Evolutionary conservation across 345 rosid genomes (phyloP).

Genomic region (Microthlaspi erraticum): DNA sequence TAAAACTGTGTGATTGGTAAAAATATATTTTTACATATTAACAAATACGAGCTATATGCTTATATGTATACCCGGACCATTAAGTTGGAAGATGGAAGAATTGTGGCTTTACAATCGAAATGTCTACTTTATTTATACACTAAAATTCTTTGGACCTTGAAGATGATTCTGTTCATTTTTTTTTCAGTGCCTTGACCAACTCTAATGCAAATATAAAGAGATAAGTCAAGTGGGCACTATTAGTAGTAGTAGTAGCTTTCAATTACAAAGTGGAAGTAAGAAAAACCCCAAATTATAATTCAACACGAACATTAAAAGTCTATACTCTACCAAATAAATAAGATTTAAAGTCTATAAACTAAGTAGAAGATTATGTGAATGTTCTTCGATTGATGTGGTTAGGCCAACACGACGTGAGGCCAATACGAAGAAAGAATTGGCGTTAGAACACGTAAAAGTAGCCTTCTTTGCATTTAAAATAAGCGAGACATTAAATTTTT

Average conservation of each 20-base stretch:
- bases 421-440: slow-evolving; percentile 46
- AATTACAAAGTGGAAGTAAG: slow-evolving; percentile 25
- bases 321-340: neutral
- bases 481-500: slow-evolving; percentile 3
- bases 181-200: slow-evolving; percentile 25
- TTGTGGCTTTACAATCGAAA: slow-evolving; percentile 1
- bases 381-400: slow-evolving; percentile 47
- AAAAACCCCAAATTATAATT: neutral
- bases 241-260: slow-evolving; percentile 30
- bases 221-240: slow-evolving; percentile 29
- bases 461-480: slow-evolving; percentile 42
- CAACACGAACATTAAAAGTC: slow-evolving; percentile 18
- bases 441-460: slow-evolving; percentile 57
- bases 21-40: no score
- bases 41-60: no score
- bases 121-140: slow-evolving; percentile 32
- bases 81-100: slow-evolving; percentile 19
- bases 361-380: slow-evolving; percentile 34
- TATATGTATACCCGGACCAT: neutral
- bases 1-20: neutral
- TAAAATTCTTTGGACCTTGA: slow-evolving; percentile 18
- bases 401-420: slow-evolving; percentile 47
- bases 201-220: slow-evolving; percentile 4
- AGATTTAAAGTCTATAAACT: slow-evolving; percentile 26
- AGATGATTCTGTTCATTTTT: slow-evolving; percentile 4